These are phyloP conservation scores for Pseudoturritis turrita DNA, from an alignment of 345 rosid species.

Conservation along the genomic window DNA sequence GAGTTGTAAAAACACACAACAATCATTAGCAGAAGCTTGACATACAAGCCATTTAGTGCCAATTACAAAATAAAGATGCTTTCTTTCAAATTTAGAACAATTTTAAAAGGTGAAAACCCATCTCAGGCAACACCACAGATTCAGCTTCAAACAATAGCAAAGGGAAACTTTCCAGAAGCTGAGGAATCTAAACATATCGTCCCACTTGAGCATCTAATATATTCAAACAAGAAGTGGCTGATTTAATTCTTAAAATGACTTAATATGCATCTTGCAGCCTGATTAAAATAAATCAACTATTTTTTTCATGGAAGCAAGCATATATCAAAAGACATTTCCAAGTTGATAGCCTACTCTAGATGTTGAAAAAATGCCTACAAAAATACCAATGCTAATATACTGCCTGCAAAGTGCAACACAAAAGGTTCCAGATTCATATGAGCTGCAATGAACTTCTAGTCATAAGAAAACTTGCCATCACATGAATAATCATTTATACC, in stretches of 20 bases:
- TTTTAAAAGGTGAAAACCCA: not conserved
- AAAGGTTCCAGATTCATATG: not conserved
- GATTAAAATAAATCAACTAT: not conserved
- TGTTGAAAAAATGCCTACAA: not conserved
- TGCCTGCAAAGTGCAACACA: not conserved
- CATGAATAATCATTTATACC: not conserved
- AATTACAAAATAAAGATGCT: not conserved
- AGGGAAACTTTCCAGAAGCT: not conserved
- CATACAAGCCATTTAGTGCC: not conserved
- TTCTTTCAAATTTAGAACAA: not conserved
- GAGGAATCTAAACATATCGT: not conserved
- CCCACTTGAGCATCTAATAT: not conserved
- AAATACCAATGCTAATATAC: not conserved
- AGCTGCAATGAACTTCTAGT: not conserved
- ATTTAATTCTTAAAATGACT: not conserved
- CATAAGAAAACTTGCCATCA: not conserved
- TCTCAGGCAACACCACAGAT: slow-evolving; percentile 1
- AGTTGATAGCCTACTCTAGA: slow-evolving; percentile 4
- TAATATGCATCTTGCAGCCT: not conserved
- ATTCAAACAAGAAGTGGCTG: not conserved
- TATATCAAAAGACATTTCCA: not conserved
- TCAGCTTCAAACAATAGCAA: not conserved
- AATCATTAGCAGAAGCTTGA: slow-evolving; percentile 1
- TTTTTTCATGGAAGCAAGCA: not conserved
- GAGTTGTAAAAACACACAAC: not conserved